Evolutionary conservation across 163 green algal genomes (phyloP).

Genomic region (Coccomyxa subellipsoidea): DNA sequence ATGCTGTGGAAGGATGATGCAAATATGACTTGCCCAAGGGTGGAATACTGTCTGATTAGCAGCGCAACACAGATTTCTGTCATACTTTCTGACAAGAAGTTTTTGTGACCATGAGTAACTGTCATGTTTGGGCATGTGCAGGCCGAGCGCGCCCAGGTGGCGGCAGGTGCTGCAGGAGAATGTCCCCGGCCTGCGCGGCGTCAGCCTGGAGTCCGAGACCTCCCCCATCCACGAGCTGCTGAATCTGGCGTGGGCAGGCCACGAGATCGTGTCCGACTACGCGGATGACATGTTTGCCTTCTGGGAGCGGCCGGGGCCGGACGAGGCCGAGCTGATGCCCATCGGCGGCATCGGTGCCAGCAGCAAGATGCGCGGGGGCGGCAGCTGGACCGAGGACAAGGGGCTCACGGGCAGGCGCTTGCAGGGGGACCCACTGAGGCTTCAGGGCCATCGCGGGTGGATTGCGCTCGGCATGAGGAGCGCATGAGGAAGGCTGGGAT

Average conservation of each 20-base stretch:
- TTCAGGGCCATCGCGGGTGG: too few species aligned
- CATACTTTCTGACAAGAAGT: background rate
- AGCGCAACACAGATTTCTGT: too few species aligned
- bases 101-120: background rate
- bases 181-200: constrained; percentile 15
- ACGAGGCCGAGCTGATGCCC: constrained; percentile 1
- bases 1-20: too few species aligned
- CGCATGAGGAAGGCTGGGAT: too few species aligned
- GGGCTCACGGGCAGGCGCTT: background rate
- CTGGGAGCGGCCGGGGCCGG: background rate
- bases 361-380: background rate
- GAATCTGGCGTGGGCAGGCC: constrained; percentile 49
- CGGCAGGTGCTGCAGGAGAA: constrained; percentile 18
- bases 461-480: too few species aligned
- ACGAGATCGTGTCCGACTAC: constrained; percentile 41
- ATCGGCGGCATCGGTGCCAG: constrained; percentile 24
- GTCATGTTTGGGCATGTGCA: background rate
- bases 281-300: constrained; percentile 33
- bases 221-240: constrained; percentile 48
- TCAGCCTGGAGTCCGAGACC: constrained; percentile 33
- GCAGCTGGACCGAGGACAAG: background rate
- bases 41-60: too few species aligned
- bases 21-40: too few species aligned
- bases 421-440: too few species aligned
- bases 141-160: constrained; percentile 21